Base-by-base conservation (phyloP, 2,329 filamentous ascomycete genomes). In the Aspergillus spinulosporus region DNA sequence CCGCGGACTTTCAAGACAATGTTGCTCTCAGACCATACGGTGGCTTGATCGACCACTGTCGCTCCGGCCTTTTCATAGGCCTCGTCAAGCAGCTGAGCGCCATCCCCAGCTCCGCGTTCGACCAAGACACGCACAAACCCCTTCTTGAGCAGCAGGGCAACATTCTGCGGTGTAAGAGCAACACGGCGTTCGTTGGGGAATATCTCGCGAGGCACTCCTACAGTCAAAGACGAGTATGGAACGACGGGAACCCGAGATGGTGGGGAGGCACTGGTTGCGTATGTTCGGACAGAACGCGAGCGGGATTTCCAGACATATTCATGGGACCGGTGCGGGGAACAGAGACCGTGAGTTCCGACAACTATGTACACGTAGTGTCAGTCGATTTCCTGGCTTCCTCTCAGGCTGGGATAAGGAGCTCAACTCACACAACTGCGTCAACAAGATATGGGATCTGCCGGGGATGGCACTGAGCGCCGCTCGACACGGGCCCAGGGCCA, bases 1-100 rank as follows among this genome's bases (percentile, higher is more conserved):
- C 87, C 84, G 42, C 91, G 86, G 53, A 96, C 90, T 73, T 96
- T 96, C 64, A 96, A 81, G 8, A 96, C 77, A 62, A 96, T 90
- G 68, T 96, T 85, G 59, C 88, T 85, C 53, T 86, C 80, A 4
- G 82, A 80, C 87, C 90, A 96, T 61, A 95, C 80, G n/a, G 78
- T 79, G 32, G 82, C 79, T 34, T 81, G 78, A 61, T 90, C 87
- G 43, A 90, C 88, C 3, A 95, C 75, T 11, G 85, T 90, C 4
- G 90, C 92, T 8, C 92, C 92, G 2, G 89, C 89, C 61, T 85
- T 81, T 65, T 87, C 83, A 66, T 95, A 96, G 34, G 86, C 89
- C 39, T 86, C 80, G 61, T 95, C 90, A 2, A 82, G 83, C 65
- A 95, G 92, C 57, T 91, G 88, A 42, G 92, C 90, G 60, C 85